Evolutionary conservation across 2,329 filamentous ascomycete genomes (phyloP).

Genomic region (Ophiobolus disseminans): DNA sequence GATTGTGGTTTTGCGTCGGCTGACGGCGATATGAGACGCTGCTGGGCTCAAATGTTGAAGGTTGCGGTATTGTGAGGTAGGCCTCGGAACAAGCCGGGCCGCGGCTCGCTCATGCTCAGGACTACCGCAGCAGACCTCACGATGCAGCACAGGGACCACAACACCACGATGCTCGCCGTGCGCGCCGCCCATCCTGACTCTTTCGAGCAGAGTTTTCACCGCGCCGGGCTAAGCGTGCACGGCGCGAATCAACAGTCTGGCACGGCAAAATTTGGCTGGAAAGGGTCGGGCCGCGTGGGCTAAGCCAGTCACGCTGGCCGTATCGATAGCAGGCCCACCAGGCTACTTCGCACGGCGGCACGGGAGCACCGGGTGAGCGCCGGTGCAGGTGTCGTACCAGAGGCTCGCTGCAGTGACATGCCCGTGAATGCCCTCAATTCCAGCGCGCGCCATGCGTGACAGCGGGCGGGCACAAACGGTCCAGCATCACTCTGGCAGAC

Average conservation of each 20-base stretch:
- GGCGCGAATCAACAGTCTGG: conserved; percentile 29
- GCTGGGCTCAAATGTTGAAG: conserved; percentile 11
- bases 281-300: conserved; percentile 43
- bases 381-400: conserved; percentile 33
- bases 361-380: conserved; percentile 24
- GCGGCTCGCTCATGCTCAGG: conserved; percentile 19
- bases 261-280: conserved; percentile 29
- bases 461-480: conserved; percentile 25
- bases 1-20: conserved; percentile 37
- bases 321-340: conserved; percentile 29
- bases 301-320: conserved; percentile 26
- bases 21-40: conserved; percentile 26
- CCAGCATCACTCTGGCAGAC: conserved; percentile 26
- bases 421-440: background rate
- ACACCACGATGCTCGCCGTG: conserved; percentile 2
- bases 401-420: conserved; percentile 6
- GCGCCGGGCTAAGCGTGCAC: conserved; percentile 9
- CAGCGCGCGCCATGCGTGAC: conserved; percentile 18
- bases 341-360: conserved; percentile 17
- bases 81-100: conserved; percentile 25
- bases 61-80: background rate
- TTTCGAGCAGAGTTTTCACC: conserved; percentile 35
- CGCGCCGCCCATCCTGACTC: conserved; percentile 21
- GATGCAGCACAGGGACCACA: conserved; percentile 14
- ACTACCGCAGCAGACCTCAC: conserved; percentile 18